phyloP scores from a whole-genome alignment of 176 grass and related monocot species.

The Aegilops tauschii region DNA sequence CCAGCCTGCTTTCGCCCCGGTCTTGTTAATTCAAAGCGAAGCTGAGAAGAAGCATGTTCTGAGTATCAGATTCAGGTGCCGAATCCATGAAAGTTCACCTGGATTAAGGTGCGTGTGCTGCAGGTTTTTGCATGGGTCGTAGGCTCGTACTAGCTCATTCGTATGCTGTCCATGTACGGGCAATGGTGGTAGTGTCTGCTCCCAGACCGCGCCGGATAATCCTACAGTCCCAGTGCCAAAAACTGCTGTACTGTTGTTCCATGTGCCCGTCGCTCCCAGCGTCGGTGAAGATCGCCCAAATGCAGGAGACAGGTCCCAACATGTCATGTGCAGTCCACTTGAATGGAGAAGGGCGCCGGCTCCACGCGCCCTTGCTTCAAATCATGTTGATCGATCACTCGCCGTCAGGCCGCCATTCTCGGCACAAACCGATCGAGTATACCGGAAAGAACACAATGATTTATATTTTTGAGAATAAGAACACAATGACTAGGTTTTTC shows the following conservation, averaged over 20 bases:
- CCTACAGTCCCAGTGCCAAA: background rate
- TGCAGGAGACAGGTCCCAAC: background rate
- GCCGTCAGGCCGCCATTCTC: background rate
- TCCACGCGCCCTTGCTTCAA: background rate
- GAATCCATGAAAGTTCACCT: background rate
- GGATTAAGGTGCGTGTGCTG: background rate
- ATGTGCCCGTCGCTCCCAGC: background rate
- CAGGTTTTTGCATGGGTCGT: background rate
- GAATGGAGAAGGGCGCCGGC: slow-evolving; percentile 16
- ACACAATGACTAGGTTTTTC: background rate
- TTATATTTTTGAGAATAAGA: background rate
- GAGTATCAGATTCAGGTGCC: background rate
- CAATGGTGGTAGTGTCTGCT: background rate
- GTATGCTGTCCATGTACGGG: background rate
- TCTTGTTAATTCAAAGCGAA: background rate
- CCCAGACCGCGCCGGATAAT: background rate
- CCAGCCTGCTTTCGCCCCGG: background rate
- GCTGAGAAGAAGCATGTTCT: background rate
- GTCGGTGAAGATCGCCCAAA: background rate
- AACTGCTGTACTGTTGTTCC: background rate
- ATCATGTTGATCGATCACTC: background rate
- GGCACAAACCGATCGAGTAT: background rate
- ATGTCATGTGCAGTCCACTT: slow-evolving; percentile 29
- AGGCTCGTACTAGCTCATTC: background rate
- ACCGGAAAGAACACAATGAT: background rate